Base-by-base conservation (phyloP, 208 protist genomes). In the Trypanosoma melophagium region DNA sequence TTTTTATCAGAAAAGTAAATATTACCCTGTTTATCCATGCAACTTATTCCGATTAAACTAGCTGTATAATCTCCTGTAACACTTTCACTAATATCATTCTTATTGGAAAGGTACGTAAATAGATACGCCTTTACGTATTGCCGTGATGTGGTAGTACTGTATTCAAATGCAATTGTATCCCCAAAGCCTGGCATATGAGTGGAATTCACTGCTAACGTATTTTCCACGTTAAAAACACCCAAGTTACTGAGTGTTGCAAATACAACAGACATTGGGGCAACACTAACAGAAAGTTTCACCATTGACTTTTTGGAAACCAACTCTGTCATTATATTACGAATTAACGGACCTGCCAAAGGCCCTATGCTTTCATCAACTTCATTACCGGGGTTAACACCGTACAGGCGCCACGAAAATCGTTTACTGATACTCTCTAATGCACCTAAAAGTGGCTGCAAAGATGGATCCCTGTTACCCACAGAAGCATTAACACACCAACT, bases 91-190 rank as follows among this genome's bases (percentile, higher is more conserved):
- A 35, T 5, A 35, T 35, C 28, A 35, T 5, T 5, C 3, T 35
- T 35, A 35, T 35, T 5, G 28, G 50, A 21, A 21, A 21, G 1
- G 28, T 9, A 35, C 2, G 28, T 57, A 41, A 70, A 57, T 16
- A 53, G 53, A 44, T 61, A 70, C 0, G 41, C 54, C 35, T 70
- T 35, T 3, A 70, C 21, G 31, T 70, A 62, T 17, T 38, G 28
- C 19, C 55, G 13, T 2, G 8, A 44, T 1, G 14, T 28, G 7
- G 38, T 42, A 12, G 45, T 56, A 10, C 40, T 63, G 47, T 70
- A 62, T 44, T 70, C 65, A 55, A 70, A 62, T 7, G 55, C 65
- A 45, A 70, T 61, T 7, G 55, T 41, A 40, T 70, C 65, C 22
- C 28, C 65, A 55, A 70, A 70, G 21, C 35, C 28, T 21, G 55